These are phyloP conservation scores for Scutellaria galericulata DNA, from an alignment of 257 asterid genomes.

Conservation along the genomic window DNA sequence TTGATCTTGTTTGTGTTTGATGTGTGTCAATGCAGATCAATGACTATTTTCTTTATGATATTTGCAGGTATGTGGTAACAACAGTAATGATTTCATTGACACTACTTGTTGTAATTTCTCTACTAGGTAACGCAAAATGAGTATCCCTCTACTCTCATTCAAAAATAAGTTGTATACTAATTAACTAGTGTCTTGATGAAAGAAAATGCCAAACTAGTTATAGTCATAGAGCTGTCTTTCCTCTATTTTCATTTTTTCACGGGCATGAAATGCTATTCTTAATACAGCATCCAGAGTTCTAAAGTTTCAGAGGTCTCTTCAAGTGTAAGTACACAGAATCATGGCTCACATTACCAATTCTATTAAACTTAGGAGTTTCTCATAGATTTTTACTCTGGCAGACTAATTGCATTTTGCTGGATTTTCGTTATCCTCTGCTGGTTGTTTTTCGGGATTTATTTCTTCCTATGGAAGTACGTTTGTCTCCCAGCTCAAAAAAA, in stretches of 20 bases:
- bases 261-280: slow-evolving; percentile 9
- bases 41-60: slow-evolving; percentile 27
- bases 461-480: slow-evolving; percentile 66
- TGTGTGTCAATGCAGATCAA: background rate
- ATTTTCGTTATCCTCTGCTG: slow-evolving; percentile 61
- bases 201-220: background rate
- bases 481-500: slow-evolving; percentile 1
- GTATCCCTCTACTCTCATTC: background rate
- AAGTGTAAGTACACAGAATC: slow-evolving; percentile 38
- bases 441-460: slow-evolving; percentile 68
- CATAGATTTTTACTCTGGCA: slow-evolving; percentile 37
- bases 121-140: slow-evolving; percentile 54
- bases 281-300: slow-evolving; percentile 39
- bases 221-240: background rate
- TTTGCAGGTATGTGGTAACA: slow-evolving; percentile 61
- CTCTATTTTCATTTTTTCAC: slow-evolving; percentile 20
- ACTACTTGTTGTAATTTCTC: slow-evolving; percentile 53
- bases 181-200: slow-evolving; percentile 8
- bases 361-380: slow-evolving; percentile 30
- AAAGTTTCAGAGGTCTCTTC: slow-evolving; percentile 39
- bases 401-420: slow-evolving; percentile 69
- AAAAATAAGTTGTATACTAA: background rate
- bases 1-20: background rate
- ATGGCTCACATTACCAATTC: background rate
- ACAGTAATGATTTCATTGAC: slow-evolving; percentile 54